Percentiles rank a stretch among this genome's conserved stretches.
Evolutionary conservation across 768 basidiomycete species (phyloP).

Genomic region (Termitomyces bulborhizus): DNA sequence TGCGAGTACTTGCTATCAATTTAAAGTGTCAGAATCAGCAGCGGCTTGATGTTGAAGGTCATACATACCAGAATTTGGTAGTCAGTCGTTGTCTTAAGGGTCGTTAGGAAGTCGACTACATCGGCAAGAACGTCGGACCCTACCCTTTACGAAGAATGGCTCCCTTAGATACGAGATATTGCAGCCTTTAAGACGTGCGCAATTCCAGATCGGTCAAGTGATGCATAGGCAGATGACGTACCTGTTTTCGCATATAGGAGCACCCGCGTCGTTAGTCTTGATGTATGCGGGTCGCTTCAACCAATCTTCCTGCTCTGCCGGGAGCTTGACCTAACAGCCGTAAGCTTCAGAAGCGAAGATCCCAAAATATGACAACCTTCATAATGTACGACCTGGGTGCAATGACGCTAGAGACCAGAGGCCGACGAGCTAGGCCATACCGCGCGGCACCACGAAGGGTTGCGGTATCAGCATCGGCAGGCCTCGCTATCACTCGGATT

Average conservation of each 20-base stretch:
- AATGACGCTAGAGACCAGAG: constrained; percentile 77
- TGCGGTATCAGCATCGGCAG: constrained; percentile 84
- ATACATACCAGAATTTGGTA: constrained; percentile 74
- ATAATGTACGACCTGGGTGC: constrained; percentile 82
- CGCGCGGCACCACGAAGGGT: constrained; percentile 85
- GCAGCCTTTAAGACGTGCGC: constrained; percentile 46
- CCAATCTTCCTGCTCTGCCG: constrained; percentile 82
- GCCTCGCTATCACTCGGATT: constrained; percentile 74
- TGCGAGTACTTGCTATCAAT: constrained; percentile 64
- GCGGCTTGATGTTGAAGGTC: neutral
- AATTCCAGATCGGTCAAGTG: constrained; percentile 14
- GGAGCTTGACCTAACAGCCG: constrained; percentile 66
- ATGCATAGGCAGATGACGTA: constrained; percentile 23
- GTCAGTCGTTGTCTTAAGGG: constrained; percentile 64
- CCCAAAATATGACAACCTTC: constrained; percentile 44
- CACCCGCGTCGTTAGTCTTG: constrained; percentile 66
- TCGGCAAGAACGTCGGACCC: constrained; percentile 20
- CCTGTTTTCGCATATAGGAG: constrained; percentile 82
- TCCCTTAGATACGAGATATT: constrained; percentile 84
- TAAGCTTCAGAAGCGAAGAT: neutral
- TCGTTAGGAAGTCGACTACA: constrained; percentile 13
- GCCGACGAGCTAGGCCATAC: constrained; percentile 72
- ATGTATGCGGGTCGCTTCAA: constrained; percentile 84
- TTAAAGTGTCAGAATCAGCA: neutral
- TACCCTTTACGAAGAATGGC: constrained; percentile 84